Percentiles rank a stretch among this genome's conserved stretches.
Conservation (phyloP, 805 yeast species). For the Candida awuae region DNA sequence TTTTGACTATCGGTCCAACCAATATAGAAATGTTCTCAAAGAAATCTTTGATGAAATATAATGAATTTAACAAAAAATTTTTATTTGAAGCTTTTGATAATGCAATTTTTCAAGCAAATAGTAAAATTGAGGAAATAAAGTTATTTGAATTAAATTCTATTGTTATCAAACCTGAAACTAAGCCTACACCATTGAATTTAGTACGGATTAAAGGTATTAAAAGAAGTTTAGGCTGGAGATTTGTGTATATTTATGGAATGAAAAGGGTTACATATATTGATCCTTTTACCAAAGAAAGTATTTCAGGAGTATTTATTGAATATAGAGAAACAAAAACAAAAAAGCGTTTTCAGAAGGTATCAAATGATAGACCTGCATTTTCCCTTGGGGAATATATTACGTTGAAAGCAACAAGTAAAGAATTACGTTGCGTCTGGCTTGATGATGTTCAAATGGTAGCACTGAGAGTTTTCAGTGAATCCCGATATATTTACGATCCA, state of each 20-base stretch:
- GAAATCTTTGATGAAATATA: neutral
- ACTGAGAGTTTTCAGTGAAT: neutral
- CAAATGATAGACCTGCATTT: slow-evolving; percentile 4
- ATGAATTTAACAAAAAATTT: slow-evolving; percentile 4
- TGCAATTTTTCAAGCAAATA: neutral
- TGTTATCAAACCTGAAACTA: neutral
- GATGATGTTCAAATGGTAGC: slow-evolving; percentile 8
- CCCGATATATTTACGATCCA: slow-evolving; percentile 5
- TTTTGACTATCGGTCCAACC: neutral
- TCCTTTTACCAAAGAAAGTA: slow-evolving; percentile 1
- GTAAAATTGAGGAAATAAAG: neutral
- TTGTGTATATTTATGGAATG: slow-evolving; percentile 3
- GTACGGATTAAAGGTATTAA: slow-evolving; percentile 3
- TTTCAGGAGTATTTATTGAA: slow-evolving; percentile 3
- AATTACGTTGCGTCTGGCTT: slow-evolving; percentile 4
- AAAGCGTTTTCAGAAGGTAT: slow-evolving; percentile 1
- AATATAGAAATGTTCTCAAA: neutral
- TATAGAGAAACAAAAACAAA: slow-evolving; percentile 5
- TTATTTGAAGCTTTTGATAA: neutral
- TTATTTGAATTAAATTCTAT: neutral
- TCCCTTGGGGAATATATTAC: slow-evolving; percentile 3
- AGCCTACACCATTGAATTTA: neutral
- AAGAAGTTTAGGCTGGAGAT: slow-evolving; percentile 4
- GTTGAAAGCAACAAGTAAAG: neutral
- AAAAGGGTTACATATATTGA: neutral